Percentiles rank a stretch among this genome's conserved stretches.
phyloP scores from a whole-genome alignment of 306 rosid genomes.

The Rosa multiflora region DNA sequence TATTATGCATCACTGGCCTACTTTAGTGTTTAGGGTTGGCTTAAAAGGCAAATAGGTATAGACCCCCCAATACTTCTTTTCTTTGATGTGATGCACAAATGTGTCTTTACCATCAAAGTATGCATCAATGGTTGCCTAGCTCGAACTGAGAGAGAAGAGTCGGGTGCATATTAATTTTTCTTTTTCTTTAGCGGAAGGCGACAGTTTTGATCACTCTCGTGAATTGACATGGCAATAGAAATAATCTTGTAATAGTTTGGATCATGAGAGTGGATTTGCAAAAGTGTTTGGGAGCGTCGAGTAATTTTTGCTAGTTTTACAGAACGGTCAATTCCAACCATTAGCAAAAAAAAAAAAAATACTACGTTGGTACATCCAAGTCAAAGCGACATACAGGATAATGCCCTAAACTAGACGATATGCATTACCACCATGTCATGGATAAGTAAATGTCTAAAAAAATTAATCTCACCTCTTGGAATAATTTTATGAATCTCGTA shows the following conservation, averaged over 20 bases:
- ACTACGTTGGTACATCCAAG: accelerated
- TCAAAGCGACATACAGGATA: background rate
- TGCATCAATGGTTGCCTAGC: conserved; percentile 16
- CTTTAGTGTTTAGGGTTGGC: conserved; percentile 33
- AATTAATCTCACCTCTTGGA: too few relatives aligned
- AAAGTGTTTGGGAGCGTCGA: background rate
- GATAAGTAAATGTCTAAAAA: too few relatives aligned
- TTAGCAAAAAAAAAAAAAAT: background rate
- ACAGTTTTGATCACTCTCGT: background rate
- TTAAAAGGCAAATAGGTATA: conserved; percentile 29
- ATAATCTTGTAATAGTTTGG: too few relatives aligned
- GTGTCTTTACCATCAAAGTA: conserved; percentile 31
- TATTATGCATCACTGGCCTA: conserved; percentile 43
- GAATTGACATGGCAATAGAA: background rate
- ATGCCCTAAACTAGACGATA: too few relatives aligned
- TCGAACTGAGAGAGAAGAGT: background rate
- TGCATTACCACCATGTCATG: background rate
- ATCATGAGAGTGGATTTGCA: too few relatives aligned
- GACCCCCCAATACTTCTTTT: conserved; percentile 51
- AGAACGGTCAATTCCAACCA: background rate
- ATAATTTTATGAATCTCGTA: too few relatives aligned
- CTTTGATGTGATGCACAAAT: conserved; percentile 52
- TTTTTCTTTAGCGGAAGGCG: background rate
- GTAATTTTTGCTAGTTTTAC: background rate
- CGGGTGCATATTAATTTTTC: background rate